These are phyloP conservation scores for Cyberlindnera americana DNA, from an alignment of 805 yeast genomes.

Conservation along the genomic window DNA sequence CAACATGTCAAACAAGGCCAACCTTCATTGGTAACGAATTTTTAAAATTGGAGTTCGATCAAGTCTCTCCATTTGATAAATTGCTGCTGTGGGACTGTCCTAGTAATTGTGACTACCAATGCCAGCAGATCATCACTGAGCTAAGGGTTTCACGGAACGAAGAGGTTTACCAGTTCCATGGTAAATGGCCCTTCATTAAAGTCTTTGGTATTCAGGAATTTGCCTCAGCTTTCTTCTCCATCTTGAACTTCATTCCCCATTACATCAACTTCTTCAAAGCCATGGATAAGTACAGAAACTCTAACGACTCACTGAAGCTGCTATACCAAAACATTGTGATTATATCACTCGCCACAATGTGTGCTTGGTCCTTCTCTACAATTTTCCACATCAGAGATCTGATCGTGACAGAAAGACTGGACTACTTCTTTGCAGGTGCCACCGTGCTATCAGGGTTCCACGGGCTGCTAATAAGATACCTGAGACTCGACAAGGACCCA, in stretches of 20 bases:
- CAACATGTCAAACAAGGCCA: slow-evolving; percentile 6
- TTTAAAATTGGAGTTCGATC: slow-evolving; percentile 8
- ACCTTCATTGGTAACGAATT: slow-evolving; percentile 9
- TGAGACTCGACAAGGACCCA: slow-evolving; percentile 47
- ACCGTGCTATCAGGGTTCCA: slow-evolving; percentile 81
- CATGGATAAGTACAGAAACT: slow-evolving; percentile 4
- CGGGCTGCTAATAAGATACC: slow-evolving; percentile 57
- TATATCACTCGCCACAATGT: slow-evolving; percentile 63
- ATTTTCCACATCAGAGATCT: slow-evolving; percentile 88
- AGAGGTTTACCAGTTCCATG: slow-evolving; percentile 82
- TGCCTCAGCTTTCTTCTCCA: slow-evolving; percentile 75
- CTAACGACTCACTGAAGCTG: slow-evolving; percentile 13
- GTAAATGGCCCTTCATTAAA: slow-evolving; percentile 94
- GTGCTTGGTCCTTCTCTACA: slow-evolving; percentile 86
- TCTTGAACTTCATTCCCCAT: slow-evolving; percentile 67
- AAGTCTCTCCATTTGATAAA: slow-evolving; percentile 26
- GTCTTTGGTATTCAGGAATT: slow-evolving; percentile 81
- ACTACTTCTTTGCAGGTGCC: slow-evolving; percentile 89
- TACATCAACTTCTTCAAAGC: slow-evolving; percentile 41
- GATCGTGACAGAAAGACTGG: slow-evolving; percentile 74
- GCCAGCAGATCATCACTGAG: slow-evolving; percentile 74
- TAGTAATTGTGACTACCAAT: slow-evolving; percentile 86
- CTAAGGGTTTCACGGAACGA: slow-evolving; percentile 44
- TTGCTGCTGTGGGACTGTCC: slow-evolving; percentile 70
- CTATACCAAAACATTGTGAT: slow-evolving; percentile 36